Evolutionary conservation across 148 eudicot genomes (phyloP).

Genomic region (Vaccinium vitisidaea): DNA sequence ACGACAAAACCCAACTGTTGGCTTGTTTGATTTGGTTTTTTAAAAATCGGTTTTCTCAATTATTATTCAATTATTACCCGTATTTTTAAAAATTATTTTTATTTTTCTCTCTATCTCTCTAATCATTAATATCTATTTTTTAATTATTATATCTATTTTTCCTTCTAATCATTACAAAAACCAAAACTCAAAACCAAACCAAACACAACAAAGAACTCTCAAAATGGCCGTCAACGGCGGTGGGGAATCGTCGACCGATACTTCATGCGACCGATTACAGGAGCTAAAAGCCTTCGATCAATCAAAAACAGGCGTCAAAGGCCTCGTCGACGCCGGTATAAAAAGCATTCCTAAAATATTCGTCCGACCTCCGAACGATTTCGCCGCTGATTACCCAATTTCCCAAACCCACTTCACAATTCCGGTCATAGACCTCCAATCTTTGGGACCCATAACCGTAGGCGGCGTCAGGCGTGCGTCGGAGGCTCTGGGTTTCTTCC

Average conservation of each 20-base stretch:
- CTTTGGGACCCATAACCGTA: background rate
- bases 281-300: conserved; percentile 30
- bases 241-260: background rate
- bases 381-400: conserved; percentile 9
- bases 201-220: background rate
- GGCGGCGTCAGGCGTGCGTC: conserved; percentile 19
- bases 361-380: conserved; percentile 28
- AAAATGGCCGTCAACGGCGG: background rate
- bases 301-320: conserved; percentile 37
- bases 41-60: too few species aligned
- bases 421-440: conserved; percentile 25
- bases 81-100: too few species aligned
- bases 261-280: background rate
- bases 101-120: too few species aligned
- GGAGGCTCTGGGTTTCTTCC: conserved; percentile 37
- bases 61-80: too few species aligned
- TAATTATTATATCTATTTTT: too few species aligned
- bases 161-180: too few species aligned
- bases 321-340: conserved; percentile 27
- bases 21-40: too few species aligned
- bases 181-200: too few species aligned
- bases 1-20: too few species aligned
- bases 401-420: conserved; percentile 8
- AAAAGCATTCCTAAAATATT: conserved; percentile 28
- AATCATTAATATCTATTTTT: too few species aligned